Base-by-base conservation (phyloP, 306 rosid species). In the Abrus pulchellus region DNA sequence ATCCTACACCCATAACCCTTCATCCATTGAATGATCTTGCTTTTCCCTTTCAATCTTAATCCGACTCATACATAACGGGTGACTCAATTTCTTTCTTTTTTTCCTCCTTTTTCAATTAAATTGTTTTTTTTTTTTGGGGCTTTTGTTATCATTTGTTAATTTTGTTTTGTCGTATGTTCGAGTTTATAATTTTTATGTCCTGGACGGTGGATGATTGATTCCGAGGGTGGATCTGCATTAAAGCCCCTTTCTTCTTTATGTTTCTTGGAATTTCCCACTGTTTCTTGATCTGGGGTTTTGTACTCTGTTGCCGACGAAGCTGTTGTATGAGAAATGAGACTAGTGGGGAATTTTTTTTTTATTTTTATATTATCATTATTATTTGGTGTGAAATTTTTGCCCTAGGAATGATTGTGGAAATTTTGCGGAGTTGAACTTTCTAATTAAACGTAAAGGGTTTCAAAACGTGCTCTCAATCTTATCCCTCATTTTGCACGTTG, bases 11-110 rank as follows among this genome's bases (percentile, higher is more conserved):
- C 52, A 12, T 10, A 32, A 32, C 5, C 78, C 74, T 12, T 10
- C 27, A 9, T 28, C 14, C n/a, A 0, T 44, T 34, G 52, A 69
- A 14, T 78, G 49, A 30, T 52, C 76, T 11, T 40, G 34, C 33
- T 6, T 64, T 38, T 34, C 38, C 30, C 45, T 28, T 77, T 54
- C 41, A 6, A 45, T 28, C 53, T 53, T 83, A 9, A 60, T 62
- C 59, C 2, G 41, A 71, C 54, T 49, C 86, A 28, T 36, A 12
- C 81, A 9, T 49, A 76, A 48, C 83, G 13, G 87, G 89, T 86
- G 38, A 81, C 68, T 41, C 38, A 8, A 44, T 72, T 43, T 72
- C 64, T 13, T 38, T 2, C 44, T 5, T 20, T 27, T 52, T 11
- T 60, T 61, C 30, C 47, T 55, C 40, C 69, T 1, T 7, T 32